A percentile compares a stretch with the other conserved stretches of the same genome.
Evolutionary conservation across 192 early-diverging fungal species (phyloP).

Genomic region (Powellomyces hirtus): DNA sequence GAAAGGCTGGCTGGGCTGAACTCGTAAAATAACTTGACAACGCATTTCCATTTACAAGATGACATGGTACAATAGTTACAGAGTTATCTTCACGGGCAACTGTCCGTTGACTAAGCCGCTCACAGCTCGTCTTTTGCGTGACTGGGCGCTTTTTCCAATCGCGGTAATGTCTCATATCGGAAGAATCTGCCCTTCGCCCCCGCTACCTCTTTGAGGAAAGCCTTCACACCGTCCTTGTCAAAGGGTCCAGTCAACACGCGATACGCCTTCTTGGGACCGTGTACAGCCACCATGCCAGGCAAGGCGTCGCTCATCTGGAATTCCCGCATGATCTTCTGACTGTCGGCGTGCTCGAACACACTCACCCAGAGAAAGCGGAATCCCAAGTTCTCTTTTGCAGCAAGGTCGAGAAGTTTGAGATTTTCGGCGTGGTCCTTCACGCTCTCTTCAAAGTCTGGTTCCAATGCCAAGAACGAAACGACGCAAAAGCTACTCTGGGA

Average conservation of each 20-base stretch:
- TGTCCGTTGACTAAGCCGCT: no score
- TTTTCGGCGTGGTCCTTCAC: slow-evolving; percentile 30
- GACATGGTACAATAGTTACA: no score
- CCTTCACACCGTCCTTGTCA: slow-evolving; percentile 37
- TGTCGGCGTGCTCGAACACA: slow-evolving; percentile 23
- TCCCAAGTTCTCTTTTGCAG: slow-evolving; percentile 31
- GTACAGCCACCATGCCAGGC: slow-evolving; percentile 42
- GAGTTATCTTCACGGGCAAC: no score
- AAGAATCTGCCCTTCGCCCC: slow-evolving; percentile 40
- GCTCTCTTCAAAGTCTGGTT: slow-evolving; percentile 41
- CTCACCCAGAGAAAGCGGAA: slow-evolving; percentile 38
- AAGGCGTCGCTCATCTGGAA: slow-evolving; percentile 47
- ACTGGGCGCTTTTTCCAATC: background rate
- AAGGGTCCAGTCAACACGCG: slow-evolving; percentile 43
- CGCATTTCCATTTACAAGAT: no score
- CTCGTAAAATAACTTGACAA: no score
- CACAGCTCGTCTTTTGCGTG: background rate
- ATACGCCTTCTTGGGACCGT: slow-evolving; percentile 42
- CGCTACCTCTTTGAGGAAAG: slow-evolving; percentile 44
- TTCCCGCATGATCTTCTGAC: slow-evolving; percentile 34
- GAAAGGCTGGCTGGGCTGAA: no score
- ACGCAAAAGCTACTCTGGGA: slow-evolving; percentile 39
- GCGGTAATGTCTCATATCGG: background rate
- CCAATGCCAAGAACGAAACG: slow-evolving; percentile 50
- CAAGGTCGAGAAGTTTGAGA: slow-evolving; percentile 28